A percentile compares a stretch with the other conserved stretches of the same genome.
phyloP scores from a whole-genome alignment of 179 eudicot genomes.

The Monotropa hypopitys region DNA sequence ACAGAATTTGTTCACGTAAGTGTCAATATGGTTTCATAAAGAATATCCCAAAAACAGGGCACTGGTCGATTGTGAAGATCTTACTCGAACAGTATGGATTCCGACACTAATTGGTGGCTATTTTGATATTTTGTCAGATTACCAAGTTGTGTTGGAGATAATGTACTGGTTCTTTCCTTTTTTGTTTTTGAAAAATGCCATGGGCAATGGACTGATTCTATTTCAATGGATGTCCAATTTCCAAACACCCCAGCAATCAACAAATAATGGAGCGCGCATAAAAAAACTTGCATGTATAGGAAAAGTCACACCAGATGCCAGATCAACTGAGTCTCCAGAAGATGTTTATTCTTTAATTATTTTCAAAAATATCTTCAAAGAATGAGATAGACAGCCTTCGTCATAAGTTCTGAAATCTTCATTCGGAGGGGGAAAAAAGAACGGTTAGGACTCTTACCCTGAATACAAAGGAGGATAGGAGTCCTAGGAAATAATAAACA shows the following conservation, averaged over 20 bases:
- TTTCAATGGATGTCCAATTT: not conserved
- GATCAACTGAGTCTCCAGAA: not conserved
- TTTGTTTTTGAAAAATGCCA: no score
- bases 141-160: not conserved
- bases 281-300: not conserved
- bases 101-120: not conserved
- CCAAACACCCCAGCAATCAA: not conserved
- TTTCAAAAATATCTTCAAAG: not conserved
- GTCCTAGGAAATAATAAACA: not conserved
- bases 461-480: not conserved
- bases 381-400: not conserved
- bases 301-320: not conserved
- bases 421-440: not conserved
- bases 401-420: not conserved
- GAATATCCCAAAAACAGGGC: not conserved
- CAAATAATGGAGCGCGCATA: not conserved
- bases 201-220: not conserved
- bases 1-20: not conserved
- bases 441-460: not conserved
- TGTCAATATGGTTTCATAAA: not conserved
- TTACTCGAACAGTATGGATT: not conserved
- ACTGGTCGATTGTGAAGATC: not conserved
- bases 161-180: no score
- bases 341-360: not conserved
- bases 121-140: not conserved